Conservation (phyloP, 495 filamentous ascomycete species). For the Neurospora sp. region DNA sequence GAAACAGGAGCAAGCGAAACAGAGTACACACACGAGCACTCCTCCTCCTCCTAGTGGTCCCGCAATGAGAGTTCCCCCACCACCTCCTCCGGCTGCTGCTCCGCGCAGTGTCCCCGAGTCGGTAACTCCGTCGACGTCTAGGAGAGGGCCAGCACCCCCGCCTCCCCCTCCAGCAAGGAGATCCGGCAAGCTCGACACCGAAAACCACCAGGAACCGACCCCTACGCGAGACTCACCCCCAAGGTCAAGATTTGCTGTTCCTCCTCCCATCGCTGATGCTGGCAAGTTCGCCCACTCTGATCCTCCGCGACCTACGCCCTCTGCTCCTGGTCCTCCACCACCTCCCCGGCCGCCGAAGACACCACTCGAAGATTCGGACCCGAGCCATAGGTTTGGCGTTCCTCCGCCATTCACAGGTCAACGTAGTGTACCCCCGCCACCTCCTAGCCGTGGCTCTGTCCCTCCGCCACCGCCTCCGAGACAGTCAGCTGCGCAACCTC, state of each 20-base stretch:
- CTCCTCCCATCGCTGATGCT: constrained; percentile 77
- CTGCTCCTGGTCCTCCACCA: constrained; percentile 66
- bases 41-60: constrained; percentile 34
- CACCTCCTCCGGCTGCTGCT: constrained; percentile 37
- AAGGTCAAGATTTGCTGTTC: constrained; percentile 63
- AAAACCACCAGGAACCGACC: constrained; percentile 39
- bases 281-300: constrained; percentile 60
- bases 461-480: constrained; percentile 58
- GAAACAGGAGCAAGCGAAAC: constrained; percentile 60
- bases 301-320: constrained; percentile 48
- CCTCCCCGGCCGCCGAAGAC: constrained; percentile 84
- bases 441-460: constrained; percentile 56
- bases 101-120: constrained; percentile 25
- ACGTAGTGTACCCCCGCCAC: constrained; percentile 60
- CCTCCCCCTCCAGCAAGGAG: constrained; percentile 71
- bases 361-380: constrained; percentile 54
- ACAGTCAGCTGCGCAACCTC: constrained; percentile 37
- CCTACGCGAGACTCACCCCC: constrained; percentile 49
- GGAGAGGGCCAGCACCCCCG: constrained; percentile 67
- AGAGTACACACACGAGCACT: constrained; percentile 35
- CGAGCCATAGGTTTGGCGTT: constrained; percentile 54
- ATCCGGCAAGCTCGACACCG: constrained; percentile 32
- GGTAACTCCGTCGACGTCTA: constrained; percentile 42
- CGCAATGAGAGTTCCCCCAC: constrained; percentile 42
- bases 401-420: constrained; percentile 75